Evolutionary conservation across 1,284 basidiomycete species (phyloP).

Genomic region (Sutorius eximius): DNA sequence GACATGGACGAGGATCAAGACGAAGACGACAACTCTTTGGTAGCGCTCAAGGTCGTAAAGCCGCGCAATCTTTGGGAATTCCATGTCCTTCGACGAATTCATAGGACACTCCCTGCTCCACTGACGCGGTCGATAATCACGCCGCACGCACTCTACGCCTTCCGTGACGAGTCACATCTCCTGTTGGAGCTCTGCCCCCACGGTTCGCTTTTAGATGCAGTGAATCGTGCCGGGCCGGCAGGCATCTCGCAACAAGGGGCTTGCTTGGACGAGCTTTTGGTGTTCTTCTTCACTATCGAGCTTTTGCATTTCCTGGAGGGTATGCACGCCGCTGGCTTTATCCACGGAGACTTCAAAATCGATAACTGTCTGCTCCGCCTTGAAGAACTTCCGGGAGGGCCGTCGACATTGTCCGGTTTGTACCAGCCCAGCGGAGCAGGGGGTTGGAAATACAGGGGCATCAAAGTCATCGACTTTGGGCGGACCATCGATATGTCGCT

Average conservation of each 20-base stretch:
- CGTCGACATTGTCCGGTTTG: slow-evolving; percentile 67
- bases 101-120: slow-evolving; percentile 57
- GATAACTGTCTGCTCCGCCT: slow-evolving; percentile 96
- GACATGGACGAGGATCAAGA: slow-evolving; percentile 60
- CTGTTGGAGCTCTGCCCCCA: slow-evolving; percentile 88
- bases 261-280: slow-evolving; percentile 90
- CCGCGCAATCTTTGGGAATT: slow-evolving; percentile 95
- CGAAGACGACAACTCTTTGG: slow-evolving; percentile 56
- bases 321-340: slow-evolving; percentile 80
- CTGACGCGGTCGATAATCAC: slow-evolving; percentile 68
- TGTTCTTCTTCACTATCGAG: slow-evolving; percentile 94
- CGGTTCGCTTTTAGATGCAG: slow-evolving; percentile 90
- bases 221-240: slow-evolving; percentile 78
- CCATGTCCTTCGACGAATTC: slow-evolving; percentile 80
- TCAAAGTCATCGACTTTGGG: slow-evolving; percentile 96
- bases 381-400: slow-evolving; percentile 74
- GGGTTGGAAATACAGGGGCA: slow-evolving; percentile 87
- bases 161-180: slow-evolving; percentile 88
- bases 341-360: slow-evolving; percentile 99
- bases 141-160: slow-evolving; percentile 78
- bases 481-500: slow-evolving; percentile 85
- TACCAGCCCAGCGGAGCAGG: slow-evolving; percentile 77
- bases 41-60: slow-evolving; percentile 92
- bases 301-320: slow-evolving; percentile 82
- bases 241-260: slow-evolving; percentile 76